A percentile compares a stretch with the other conserved stretches of the same genome.
Conservation (phyloP, 495 filamentous ascomycete species). For the Talaromyces proteolyticus region DNA sequence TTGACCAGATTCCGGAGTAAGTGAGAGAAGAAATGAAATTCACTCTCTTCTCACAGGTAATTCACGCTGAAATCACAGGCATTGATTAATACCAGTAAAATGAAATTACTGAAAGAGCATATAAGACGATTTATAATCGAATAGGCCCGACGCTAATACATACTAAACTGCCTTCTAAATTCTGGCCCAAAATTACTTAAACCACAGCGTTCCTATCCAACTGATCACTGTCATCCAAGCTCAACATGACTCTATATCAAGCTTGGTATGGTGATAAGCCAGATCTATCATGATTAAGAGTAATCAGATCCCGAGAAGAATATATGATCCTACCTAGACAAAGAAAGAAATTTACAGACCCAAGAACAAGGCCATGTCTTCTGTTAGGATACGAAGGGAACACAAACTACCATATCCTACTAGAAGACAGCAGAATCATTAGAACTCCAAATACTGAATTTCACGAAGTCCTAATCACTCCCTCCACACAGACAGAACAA, state of each 20-base stretch:
- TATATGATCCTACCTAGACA: slow-evolving; percentile 12
- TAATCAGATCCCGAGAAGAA: slow-evolving; percentile 15
- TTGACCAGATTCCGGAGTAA: slow-evolving; percentile 13
- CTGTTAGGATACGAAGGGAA: slow-evolving; percentile 17
- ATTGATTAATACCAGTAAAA: slow-evolving; percentile 17
- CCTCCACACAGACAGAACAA: slow-evolving; percentile 15
- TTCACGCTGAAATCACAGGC: slow-evolving; percentile 12
- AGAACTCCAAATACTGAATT: slow-evolving; percentile 13
- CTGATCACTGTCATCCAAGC: slow-evolving; percentile 12
- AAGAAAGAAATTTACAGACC: slow-evolving; percentile 19
- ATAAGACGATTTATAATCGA: slow-evolving; percentile 15
- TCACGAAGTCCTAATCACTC: slow-evolving; percentile 14
- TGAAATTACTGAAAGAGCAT: slow-evolving; percentile 15
- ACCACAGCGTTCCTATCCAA: slow-evolving; percentile 17
- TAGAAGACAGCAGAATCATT: slow-evolving; percentile 17
- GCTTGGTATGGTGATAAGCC: slow-evolving; percentile 17
- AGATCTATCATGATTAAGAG: slow-evolving; percentile 17
- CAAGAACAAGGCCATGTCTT: slow-evolving; percentile 13
- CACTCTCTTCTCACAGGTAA: slow-evolving; percentile 11
- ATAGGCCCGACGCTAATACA: slow-evolving; percentile 11
- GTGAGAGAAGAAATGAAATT: slow-evolving; percentile 18
- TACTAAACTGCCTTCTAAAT: slow-evolving; percentile 13
- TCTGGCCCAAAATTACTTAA: slow-evolving; percentile 16
- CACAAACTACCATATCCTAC: slow-evolving; percentile 18
- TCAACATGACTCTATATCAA: slow-evolving; percentile 20